These are phyloP conservation scores for Phytophthora kernoviae DNA, from an alignment of 352 stramenopile genomes.

Conservation along the genomic window DNA sequence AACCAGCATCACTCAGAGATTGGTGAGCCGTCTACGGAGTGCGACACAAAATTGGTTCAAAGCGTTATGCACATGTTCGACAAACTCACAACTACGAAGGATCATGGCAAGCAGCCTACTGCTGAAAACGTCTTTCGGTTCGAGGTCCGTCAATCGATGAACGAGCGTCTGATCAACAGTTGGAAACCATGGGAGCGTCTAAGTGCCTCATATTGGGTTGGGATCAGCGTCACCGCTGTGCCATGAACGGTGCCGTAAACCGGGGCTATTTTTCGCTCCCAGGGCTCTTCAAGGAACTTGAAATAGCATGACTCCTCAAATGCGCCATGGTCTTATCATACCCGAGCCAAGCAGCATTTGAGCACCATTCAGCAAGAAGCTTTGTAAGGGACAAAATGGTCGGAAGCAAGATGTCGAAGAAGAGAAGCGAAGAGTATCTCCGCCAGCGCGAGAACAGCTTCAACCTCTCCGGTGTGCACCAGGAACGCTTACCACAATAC, in stretches of 20 bases:
- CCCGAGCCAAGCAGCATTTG: background rate
- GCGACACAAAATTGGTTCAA: constrained; percentile 9
- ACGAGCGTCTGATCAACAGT: constrained; percentile 61
- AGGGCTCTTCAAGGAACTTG: constrained; percentile 4
- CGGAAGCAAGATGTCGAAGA: constrained; percentile 25
- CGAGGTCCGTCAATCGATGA: constrained; percentile 43
- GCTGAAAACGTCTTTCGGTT: constrained; percentile 28
- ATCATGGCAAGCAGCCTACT: background rate
- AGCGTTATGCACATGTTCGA: constrained; percentile 11
- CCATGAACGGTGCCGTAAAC: too few species aligned
- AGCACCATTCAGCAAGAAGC: constrained; percentile 19
- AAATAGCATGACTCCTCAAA: constrained; percentile 33
- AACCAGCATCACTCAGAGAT: background rate
- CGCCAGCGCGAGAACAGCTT: constrained; percentile 66
- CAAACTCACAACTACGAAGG: constrained; percentile 1
- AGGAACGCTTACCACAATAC: constrained; percentile 80
- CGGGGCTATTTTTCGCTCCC: constrained; percentile 11
- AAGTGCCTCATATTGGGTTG: constrained; percentile 53
- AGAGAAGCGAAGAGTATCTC: constrained; percentile 50
- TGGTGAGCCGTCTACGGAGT: constrained; percentile 3
- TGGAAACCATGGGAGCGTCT: constrained; percentile 63
- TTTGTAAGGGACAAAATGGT: constrained; percentile 14
- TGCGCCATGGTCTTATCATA: constrained; percentile 21
- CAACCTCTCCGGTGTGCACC: constrained; percentile 59
- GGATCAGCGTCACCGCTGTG: constrained; percentile 10